phyloP scores from a whole-genome alignment of 306 rosid species.

The barrel medic (Medicago truncatula) region MtrunA17r5.0-ANR NC_053045.1:36111501-36112000 shows the following conservation, averaged over 20 bases:
- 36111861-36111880: constrained; percentile 53
- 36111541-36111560: constrained; percentile 58
- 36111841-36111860: constrained; percentile 53
- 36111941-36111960: constrained; percentile 63
- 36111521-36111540: constrained; percentile 47
- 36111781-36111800: constrained; percentile 89
- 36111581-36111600: constrained; percentile 48
- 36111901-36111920: constrained; percentile 86
- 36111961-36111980: constrained; percentile 62
- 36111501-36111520: neutral
- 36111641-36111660: constrained; percentile 66
- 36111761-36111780: constrained; percentile 67
- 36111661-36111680: constrained; percentile 68
- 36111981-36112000: constrained; percentile 53
- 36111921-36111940: constrained; percentile 65
- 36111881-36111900: constrained; percentile 87
- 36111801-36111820: constrained; percentile 85
- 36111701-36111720: constrained; percentile 77
- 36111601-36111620: constrained; percentile 34
- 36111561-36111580: constrained; percentile 86
- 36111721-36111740: constrained; percentile 52
- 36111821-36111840: constrained; percentile 57
- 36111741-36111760: constrained; percentile 59
- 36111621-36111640: constrained; percentile 45
- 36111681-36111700: constrained; percentile 60